Evolutionary conservation across 2,329 filamentous ascomycete species (phyloP).

Genomic region (Esteya vermicola): DNA sequence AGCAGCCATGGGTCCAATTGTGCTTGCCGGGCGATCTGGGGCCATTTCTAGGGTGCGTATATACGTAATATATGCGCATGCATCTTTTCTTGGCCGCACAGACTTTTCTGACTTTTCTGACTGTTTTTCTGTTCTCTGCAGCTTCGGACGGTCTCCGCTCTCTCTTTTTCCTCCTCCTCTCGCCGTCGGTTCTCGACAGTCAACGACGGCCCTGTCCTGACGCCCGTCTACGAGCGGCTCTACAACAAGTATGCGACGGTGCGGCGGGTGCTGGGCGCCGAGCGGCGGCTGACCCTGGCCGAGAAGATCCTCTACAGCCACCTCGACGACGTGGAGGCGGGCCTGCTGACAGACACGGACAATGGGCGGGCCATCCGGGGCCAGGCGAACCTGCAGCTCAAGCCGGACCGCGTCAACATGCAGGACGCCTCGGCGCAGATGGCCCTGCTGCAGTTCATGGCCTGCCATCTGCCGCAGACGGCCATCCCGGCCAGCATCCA

Average conservation of each 20-base stretch:
- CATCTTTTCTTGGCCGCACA: background rate
- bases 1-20: conserved; percentile 32
- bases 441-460: conserved; percentile 98
- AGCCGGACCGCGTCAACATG: conserved; percentile 96
- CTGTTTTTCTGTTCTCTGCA: conserved; percentile 21
- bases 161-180: conserved; percentile 10
- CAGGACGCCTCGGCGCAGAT: conserved; percentile 98
- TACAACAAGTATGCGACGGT: conserved; percentile 65
- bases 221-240: conserved; percentile 71
- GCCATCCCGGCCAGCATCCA: conserved; percentile 95
- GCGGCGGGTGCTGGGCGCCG: conserved; percentile 50
- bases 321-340: conserved; percentile 78
- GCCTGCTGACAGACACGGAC: conserved; percentile 66
- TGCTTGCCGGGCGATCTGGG: conserved; percentile 33
- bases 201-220: conserved; percentile 24
- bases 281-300: conserved; percentile 61
- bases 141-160: conserved; percentile 8
- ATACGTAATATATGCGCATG: background rate
- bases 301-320: conserved; percentile 99
- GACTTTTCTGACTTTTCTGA: background rate
- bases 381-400: conserved; percentile 86
- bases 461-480: conserved; percentile 74
- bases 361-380: conserved; percentile 77
- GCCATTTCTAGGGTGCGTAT: conserved; percentile 28
- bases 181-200: conserved; percentile 22